Evolutionary conservation across 257 asterid genomes (phyloP), one percentile per base, ranked within the genome.

Genomic region (Mitragyna speciosa): DNA sequence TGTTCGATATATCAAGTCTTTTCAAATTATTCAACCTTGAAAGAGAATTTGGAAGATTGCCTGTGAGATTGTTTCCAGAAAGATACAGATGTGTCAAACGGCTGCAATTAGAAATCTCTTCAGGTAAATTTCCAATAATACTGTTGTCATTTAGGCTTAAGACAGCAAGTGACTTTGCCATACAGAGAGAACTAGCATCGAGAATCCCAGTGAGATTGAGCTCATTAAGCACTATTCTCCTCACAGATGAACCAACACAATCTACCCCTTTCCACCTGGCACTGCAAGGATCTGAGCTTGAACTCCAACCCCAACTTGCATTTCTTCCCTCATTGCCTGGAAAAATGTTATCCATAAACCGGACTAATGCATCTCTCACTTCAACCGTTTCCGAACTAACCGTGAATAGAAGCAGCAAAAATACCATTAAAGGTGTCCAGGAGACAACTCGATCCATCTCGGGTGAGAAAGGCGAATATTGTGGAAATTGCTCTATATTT

Each of bases 201-300:
- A 93, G 52, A 10, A 30, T 14, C 7, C 98, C 98, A 0, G 85
- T 79, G 61, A 93, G 89, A 49, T 88, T 86, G 15, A 83, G 72
- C 17, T 58, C 75, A 36, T 89, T 84, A 61, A 93, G 97, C 1
- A 89, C 80, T 0, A 93, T 84, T 72, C 72, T 90, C 87, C 82
- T 89, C 26, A 92, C 86, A 1, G 85, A 86, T 16, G 83, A 39
- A 56, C 12, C 30, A 74, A 82, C 75, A 67, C 98, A 93, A 3
- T 51, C 65, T 19, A 93, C 87, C 8, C 98, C 98, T 66, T 75
- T 78, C 98, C 98, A 93, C 4, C 36, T 51, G 26, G 71, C 84
- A 3, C 4, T 70, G 49, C 98, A 93, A 0, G 98, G 97, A 43
- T 91, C 97, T n/a, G 97, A 90, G 63, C 76, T 83, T 12, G 33